phyloP scores from a whole-genome alignment of 495 filamentous ascomycete genomes.

The Daldinia childiae region DNA sequence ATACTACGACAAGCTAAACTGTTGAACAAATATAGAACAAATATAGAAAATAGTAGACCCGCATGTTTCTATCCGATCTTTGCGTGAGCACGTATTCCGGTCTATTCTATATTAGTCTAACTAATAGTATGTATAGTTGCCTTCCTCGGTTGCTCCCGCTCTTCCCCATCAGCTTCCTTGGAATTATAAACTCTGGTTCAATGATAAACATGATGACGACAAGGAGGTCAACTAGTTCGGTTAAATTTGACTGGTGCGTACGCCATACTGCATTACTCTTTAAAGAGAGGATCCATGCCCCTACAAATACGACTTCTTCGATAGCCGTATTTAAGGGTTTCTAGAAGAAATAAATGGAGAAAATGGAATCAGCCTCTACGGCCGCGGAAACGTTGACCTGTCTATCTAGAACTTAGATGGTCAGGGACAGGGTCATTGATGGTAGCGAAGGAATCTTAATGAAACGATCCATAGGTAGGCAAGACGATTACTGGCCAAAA shows the following conservation, averaged over 20 bases:
- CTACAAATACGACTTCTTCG: not conserved
- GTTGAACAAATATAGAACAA: not conserved
- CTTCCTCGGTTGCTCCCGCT: not conserved
- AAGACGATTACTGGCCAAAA: not conserved
- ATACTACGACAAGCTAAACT: not conserved
- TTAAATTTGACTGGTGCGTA: constrained; percentile 10
- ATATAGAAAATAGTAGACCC: not conserved
- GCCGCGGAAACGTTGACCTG: constrained; percentile 21
- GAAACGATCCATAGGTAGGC: not conserved
- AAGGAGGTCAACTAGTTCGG: not conserved
- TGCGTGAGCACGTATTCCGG: not conserved
- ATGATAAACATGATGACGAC: constrained; percentile 17
- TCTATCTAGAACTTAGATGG: constrained; percentile 17
- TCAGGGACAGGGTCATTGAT: not conserved
- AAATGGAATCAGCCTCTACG: constrained; percentile 17
- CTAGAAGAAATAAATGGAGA: constrained; percentile 23
- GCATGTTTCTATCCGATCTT: not conserved
- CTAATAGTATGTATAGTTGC: not conserved
- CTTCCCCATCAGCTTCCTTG: not conserved
- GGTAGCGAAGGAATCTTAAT: constrained; percentile 10
- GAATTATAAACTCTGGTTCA: not conserved
- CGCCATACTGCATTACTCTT: not conserved
- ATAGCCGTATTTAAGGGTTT: constrained; percentile 9
- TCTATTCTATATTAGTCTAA: not conserved
- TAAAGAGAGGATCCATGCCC: not conserved